Percentiles rank a stretch among this genome's conserved stretches.
These are phyloP conservation scores for Fusarium haematococcum DNA, from an alignment of 2,329 filamentous ascomycete genomes.

Conservation along the genomic window DNA sequence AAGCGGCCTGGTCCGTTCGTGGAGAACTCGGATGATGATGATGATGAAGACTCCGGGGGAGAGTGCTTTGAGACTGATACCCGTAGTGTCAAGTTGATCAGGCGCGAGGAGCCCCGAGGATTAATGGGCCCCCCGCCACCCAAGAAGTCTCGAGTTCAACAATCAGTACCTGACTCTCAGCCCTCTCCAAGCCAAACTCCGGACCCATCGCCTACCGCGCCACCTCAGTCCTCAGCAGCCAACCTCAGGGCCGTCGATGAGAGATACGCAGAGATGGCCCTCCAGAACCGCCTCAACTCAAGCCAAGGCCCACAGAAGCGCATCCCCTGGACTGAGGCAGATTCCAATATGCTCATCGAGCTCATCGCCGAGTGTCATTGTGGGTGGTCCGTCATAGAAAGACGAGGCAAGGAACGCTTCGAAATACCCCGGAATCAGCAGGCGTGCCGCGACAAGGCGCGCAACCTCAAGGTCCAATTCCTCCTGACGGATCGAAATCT, in stretches of 20 bases:
- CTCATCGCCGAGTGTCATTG: conserved; percentile 51
- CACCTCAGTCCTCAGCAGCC: conserved; percentile 8
- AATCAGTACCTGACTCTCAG: conserved; percentile 6
- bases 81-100: conserved; percentile 40
- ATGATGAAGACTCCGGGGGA: conserved; percentile 34
- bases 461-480: conserved; percentile 66
- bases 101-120: conserved; percentile 33
- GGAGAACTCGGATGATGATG: conserved; percentile 33
- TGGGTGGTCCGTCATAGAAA: conserved; percentile 51
- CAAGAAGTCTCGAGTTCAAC: conserved; percentile 20
- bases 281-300: conserved; percentile 40
- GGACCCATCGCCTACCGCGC: background rate
- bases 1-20: conserved; percentile 5
- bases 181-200: conserved; percentile 7
- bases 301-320: conserved; percentile 41
- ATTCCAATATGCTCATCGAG: conserved; percentile 56
- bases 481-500: conserved; percentile 59
- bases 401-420: conserved; percentile 50
- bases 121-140: conserved; percentile 21
- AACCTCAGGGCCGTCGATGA: conserved; percentile 44
- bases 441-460: conserved; percentile 68
- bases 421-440: conserved; percentile 63
- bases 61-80: conserved; percentile 45
- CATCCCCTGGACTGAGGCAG: conserved; percentile 56
- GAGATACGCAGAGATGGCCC: conserved; percentile 37